Percentiles rank a stretch among this genome's conserved stretches.
Evolutionary conservation across 2,329 filamentous ascomycete genomes (phyloP).

Genomic region (Epichloe gansuensis): DNA sequence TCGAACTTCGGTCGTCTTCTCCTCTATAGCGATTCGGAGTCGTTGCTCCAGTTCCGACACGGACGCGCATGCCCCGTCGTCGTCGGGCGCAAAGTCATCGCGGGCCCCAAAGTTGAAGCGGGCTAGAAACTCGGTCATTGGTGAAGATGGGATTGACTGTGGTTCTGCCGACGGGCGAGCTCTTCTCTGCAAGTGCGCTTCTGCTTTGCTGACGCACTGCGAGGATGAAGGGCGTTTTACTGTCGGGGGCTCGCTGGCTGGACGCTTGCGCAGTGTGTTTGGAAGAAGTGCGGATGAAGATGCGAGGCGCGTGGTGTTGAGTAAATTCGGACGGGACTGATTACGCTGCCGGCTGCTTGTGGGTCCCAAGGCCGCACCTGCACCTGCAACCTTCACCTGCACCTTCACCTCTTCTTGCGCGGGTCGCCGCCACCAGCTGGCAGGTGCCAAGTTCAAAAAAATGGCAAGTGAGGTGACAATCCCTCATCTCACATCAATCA

Average conservation of each 20-base stretch:
- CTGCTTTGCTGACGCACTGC: neutral
- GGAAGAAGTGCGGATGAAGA: neutral
- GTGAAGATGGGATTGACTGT: neutral
- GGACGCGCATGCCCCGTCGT: conserved; percentile 18
- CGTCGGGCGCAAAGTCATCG: conserved; percentile 11
- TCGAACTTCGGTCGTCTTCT: conserved; percentile 33
- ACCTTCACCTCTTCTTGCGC: too few relatives aligned
- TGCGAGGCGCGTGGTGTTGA: neutral
- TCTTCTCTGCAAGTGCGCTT: neutral
- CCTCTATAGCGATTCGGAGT: conserved; percentile 28
- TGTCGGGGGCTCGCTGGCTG: neutral
- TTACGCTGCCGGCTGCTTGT: too few relatives aligned
- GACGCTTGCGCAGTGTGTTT: neutral
- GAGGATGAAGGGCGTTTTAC: neutral
- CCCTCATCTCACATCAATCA: too few relatives aligned
- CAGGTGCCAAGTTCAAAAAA: too few relatives aligned
- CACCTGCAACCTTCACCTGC: too few relatives aligned
- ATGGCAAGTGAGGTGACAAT: too few relatives aligned
- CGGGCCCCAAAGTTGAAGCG: conserved; percentile 21
- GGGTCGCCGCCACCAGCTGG: too few relatives aligned
- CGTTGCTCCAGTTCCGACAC: conserved; percentile 34
- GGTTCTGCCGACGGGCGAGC: neutral
- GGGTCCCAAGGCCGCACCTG: too few relatives aligned
- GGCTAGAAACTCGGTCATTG: conserved; percentile 27
- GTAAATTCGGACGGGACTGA: neutral